Evolutionary conservation across 2,329 filamentous ascomycete genomes (phyloP).

Genomic region (Apiospora aurea): DNA sequence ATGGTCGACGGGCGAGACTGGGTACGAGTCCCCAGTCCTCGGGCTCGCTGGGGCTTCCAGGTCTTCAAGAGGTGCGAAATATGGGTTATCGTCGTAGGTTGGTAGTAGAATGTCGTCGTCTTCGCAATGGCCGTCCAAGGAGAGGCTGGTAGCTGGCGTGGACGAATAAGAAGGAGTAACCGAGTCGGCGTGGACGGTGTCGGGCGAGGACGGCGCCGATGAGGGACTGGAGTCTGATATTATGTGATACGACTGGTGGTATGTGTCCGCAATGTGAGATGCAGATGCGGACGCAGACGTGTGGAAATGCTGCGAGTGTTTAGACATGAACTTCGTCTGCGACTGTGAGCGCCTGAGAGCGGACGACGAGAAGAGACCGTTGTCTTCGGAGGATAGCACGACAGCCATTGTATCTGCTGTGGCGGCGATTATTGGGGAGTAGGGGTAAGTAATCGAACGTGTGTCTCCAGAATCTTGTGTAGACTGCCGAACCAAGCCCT

Average conservation of each 20-base stretch:
- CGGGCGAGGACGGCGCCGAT: constrained; percentile 64
- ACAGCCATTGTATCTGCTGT: constrained; percentile 55
- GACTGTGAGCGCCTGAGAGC: constrained; percentile 66
- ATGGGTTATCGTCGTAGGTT: constrained; percentile 54
- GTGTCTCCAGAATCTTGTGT: background rate
- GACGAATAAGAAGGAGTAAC: constrained; percentile 66
- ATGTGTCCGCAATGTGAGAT: constrained; percentile 55
- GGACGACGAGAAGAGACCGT: constrained; percentile 61
- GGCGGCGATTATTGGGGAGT: background rate
- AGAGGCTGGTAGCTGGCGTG: constrained; percentile 69
- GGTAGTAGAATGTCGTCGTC: constrained; percentile 53
- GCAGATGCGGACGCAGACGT: constrained; percentile 54
- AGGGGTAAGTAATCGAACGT: constrained; percentile 13
- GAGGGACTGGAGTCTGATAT: constrained; percentile 57
- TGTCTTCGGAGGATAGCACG: constrained; percentile 64
- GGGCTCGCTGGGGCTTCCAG: constrained; percentile 60
- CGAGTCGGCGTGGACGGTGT: constrained; percentile 58
- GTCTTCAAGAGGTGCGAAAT: constrained; percentile 55
- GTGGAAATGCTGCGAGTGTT: constrained; percentile 49
- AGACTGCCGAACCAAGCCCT: constrained; percentile 33
- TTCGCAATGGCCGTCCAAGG: constrained; percentile 65
- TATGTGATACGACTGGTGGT: constrained; percentile 42
- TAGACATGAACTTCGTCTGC: constrained; percentile 61
- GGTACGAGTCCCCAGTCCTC: constrained; percentile 57
- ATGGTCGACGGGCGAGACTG: constrained; percentile 60